Conservation (phyloP, 129 eudicot genomes). For the Flaveria linearis region DNA sequence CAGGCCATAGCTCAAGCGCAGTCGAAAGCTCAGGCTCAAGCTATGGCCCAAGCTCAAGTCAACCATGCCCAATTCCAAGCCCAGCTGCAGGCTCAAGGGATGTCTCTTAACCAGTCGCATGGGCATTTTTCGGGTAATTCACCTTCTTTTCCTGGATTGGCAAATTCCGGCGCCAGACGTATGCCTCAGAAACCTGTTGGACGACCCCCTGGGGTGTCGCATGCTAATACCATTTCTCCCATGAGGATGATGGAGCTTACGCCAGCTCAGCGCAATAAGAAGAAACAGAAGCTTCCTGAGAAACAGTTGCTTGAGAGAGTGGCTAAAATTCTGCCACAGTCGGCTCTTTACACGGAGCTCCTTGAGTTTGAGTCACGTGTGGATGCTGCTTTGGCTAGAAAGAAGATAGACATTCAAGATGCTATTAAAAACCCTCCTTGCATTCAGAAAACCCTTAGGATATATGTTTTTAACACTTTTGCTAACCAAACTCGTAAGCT, state of each 20-base stretch:
- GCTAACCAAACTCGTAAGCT: constrained; percentile 69
- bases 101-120: constrained; percentile 54
- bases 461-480: constrained; percentile 88
- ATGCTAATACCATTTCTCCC: constrained; percentile 53
- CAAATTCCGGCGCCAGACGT: constrained; percentile 49
- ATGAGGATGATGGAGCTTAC: constrained; percentile 73
- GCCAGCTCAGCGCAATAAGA: constrained; percentile 63
- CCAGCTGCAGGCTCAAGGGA: constrained; percentile 48
- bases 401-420: constrained; percentile 88
- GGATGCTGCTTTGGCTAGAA: constrained; percentile 79
- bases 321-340: constrained; percentile 81
- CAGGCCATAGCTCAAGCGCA: constrained; percentile 70
- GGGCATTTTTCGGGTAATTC: constrained; percentile 45
- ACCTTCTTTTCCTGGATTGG: constrained; percentile 49
- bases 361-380: constrained; percentile 93
- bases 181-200: constrained; percentile 73
- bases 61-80: constrained; percentile 32
- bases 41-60: constrained; percentile 45
- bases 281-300: constrained; percentile 89
- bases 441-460: constrained; percentile 81
- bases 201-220: constrained; percentile 59
- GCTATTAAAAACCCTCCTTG: constrained; percentile 73
- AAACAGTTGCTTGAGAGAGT: constrained; percentile 70
- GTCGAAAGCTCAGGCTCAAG: constrained; percentile 56
- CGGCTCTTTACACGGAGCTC: constrained; percentile 87